Evolutionary conservation across 345 rosid genomes (phyloP).

Genomic region (Kernera saxatilis): DNA sequence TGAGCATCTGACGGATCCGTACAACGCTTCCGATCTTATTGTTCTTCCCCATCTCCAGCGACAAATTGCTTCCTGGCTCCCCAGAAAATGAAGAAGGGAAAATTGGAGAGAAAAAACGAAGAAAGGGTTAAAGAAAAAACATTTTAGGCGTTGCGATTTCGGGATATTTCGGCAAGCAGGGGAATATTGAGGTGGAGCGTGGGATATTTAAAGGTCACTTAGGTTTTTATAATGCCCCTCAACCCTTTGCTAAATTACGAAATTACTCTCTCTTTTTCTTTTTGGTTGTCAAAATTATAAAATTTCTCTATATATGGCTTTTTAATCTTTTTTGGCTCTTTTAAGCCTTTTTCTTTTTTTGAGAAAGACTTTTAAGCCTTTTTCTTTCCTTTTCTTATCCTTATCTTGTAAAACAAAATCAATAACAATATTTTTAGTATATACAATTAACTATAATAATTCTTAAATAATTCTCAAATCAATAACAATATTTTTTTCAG

Average conservation of each 20-base stretch:
- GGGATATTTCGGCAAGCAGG: constrained; percentile 21
- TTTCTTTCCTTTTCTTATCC: neutral
- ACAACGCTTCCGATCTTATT: constrained; percentile 69
- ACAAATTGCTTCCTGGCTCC: constrained; percentile 8
- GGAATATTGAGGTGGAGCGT: neutral
- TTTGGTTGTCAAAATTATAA: neutral
- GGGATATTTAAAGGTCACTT: neutral
- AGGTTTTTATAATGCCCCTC: neutral
- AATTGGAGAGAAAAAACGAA: neutral
- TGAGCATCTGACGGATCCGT: constrained; percentile 72
- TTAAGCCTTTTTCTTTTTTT: neutral
- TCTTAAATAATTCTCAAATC: no score
- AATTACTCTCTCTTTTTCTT: neutral
- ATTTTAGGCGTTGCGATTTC: constrained; percentile 25
- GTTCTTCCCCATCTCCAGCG: constrained; percentile 34
- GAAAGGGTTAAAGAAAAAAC: constrained; percentile 10
- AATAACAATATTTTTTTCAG: no score
- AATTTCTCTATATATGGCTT: neutral
- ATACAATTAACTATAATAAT: no score
- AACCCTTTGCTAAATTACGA: neutral
- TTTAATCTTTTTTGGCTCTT: neutral
- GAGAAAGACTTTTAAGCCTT: neutral
- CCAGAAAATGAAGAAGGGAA: constrained; percentile 22
- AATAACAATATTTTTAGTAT: no score
- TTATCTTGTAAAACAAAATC: neutral